Base-by-base conservation (phyloP, 257 asterid genomes). In the Osmanthus fragrans region DNA sequence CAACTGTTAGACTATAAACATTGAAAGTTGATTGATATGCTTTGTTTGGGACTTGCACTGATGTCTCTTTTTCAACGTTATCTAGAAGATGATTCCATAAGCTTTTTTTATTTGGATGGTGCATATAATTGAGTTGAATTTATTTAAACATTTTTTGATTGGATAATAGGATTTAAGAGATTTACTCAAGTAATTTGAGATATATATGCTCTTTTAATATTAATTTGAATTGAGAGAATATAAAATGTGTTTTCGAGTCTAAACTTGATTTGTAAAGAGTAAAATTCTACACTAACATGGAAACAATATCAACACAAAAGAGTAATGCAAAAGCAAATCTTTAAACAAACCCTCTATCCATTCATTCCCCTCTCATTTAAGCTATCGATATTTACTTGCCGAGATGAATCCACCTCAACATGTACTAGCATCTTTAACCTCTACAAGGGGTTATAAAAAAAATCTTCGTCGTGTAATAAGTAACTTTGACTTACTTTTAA, bases 351-450 rank as follows among this genome's bases (percentile, higher is more conserved):
- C 69, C 18, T 60, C 21, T 49, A 25, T 32, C 45, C 32, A 18
- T 73, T 51, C 72, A 58, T n/a, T 21, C 2, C 29, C 29, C 32
- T 25, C 32, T 56, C 65, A 25, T 54, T 76, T 49, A 69, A 77
- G 60, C 30, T 23, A 9, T 60, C 36, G 21, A 56, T 36, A 29
- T 25, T 27, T 39, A 45, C 70, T 69, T 49, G 63, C 64, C 70
- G 34, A 56, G 63, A 70, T 70, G 63, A 32, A 69, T 49, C 69
- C 80, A 76, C 70, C 70, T 76, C 54, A 76, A 58, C 29, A 56
- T n/a, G 66, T n/a, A 7, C 10, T 56, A 56, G 29, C 16, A 23
- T 60, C 68, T 10, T 23, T 29, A 60, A 9, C 67, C 33, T 19
- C n/a, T 15, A 5, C 27, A 54, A 2, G 7, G 10, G 25, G 3